phyloP scores from a whole-genome alignment of 2,329 filamentous ascomycete species.

The Claviceps humidiphila region DNA sequence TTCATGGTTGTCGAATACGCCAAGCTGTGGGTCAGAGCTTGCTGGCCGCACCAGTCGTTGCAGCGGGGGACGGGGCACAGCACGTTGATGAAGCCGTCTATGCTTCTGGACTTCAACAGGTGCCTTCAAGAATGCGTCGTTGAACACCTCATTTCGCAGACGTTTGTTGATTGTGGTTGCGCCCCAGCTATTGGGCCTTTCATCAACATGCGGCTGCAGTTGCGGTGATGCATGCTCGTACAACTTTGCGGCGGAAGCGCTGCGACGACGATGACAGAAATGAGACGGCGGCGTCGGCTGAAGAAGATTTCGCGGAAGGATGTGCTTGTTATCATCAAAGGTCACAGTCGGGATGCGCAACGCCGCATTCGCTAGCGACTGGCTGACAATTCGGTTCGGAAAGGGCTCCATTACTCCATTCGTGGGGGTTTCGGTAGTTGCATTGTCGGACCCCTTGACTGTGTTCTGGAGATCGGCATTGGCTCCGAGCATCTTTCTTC shows the following conservation, averaged over 20 bases:
- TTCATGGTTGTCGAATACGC: neutral
- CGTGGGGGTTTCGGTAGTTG: constrained; percentile 1
- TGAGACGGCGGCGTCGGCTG: constrained; percentile 37
- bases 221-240: constrained; percentile 6
- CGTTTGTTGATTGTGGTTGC: constrained; percentile 83
- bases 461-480: neutral
- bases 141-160: constrained; percentile 79
- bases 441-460: constrained; percentile 2
- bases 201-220: constrained; percentile 31
- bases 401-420: constrained; percentile 10
- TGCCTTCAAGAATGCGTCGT: constrained; percentile 79
- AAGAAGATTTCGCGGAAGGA: constrained; percentile 75
- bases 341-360: constrained; percentile 76
- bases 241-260: constrained; percentile 18
- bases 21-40: constrained; percentile 30
- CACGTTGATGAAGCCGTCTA: constrained; percentile 54
- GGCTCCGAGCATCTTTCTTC: constrained; percentile 22
- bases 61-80: constrained; percentile 41
- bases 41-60: constrained; percentile 31
- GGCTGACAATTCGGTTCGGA: constrained; percentile 41
- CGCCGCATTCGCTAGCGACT: constrained; percentile 56
- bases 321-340: constrained; percentile 87
- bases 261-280: constrained; percentile 19
- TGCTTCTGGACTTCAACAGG: constrained; percentile 71
- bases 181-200: constrained; percentile 63